A percentile compares a stretch with the other conserved stretches of the same genome.
Evolutionary conservation across 768 basidiomycete genomes (phyloP).

Genomic region (Termitomyces heimii): DNA sequence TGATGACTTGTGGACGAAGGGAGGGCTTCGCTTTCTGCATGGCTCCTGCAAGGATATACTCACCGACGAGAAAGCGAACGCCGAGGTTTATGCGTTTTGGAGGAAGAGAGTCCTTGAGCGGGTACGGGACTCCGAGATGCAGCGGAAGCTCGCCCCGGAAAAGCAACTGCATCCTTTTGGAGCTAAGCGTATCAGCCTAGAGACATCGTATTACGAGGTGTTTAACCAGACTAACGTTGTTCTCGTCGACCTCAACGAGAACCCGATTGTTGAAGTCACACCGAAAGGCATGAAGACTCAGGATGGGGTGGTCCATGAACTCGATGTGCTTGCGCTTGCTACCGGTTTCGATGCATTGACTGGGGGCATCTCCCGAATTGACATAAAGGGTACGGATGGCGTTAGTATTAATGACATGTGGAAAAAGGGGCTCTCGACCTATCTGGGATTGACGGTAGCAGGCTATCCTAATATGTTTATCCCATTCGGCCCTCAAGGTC

Average conservation of each 20-base stretch:
- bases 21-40: constrained; percentile 17
- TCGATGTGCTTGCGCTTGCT: constrained; percentile 18
- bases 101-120: constrained; percentile 16
- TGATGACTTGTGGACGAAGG: constrained; percentile 16
- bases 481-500: constrained; percentile 19
- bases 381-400: constrained; percentile 17
- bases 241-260: constrained; percentile 16
- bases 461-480: constrained; percentile 22
- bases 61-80: constrained; percentile 14
- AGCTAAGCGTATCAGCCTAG: constrained; percentile 16
- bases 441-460: constrained; percentile 17
- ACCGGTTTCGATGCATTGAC: constrained; percentile 21
- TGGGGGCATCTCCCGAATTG: constrained; percentile 16
- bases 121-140: constrained; percentile 13
- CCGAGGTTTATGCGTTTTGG: constrained; percentile 20
- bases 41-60: constrained; percentile 13
- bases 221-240: constrained; percentile 19
- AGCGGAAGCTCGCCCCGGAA: constrained; percentile 19
- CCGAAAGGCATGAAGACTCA: constrained; percentile 14
- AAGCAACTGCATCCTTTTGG: constrained; percentile 20
- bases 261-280: constrained; percentile 16
- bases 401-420: constrained; percentile 16
- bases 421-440: constrained; percentile 15
- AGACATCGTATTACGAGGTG: constrained; percentile 19
- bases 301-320: constrained; percentile 15